These are phyloP conservation scores for Fusarium pininemorale DNA, from an alignment of 2,329 filamentous ascomycete genomes.

Conservation along the genomic window DNA sequence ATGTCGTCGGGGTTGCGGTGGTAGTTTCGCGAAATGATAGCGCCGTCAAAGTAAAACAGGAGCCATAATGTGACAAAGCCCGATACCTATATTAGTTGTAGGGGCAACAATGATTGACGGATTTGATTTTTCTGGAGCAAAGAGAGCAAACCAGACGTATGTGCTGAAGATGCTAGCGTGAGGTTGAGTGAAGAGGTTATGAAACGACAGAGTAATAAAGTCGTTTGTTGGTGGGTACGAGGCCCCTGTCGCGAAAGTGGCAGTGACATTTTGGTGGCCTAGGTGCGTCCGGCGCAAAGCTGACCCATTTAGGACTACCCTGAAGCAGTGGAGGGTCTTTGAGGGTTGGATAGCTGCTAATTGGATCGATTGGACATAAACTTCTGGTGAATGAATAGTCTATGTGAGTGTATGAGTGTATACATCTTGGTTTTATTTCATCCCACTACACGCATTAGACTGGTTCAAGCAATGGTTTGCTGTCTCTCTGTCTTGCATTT, in stretches of 20 bases:
- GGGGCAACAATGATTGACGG: not conserved
- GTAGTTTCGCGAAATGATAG: not conserved
- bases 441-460: not conserved
- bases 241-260: constrained; percentile 14
- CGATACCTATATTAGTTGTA: not conserved
- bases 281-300: not conserved
- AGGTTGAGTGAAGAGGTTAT: not conserved
- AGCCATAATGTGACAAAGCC: constrained; percentile 12
- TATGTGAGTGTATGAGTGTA: not conserved
- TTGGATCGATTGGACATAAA: not conserved
- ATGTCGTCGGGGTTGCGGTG: not conserved
- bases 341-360: not conserved
- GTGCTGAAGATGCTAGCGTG: not conserved
- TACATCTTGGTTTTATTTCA: not conserved
- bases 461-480: not conserved
- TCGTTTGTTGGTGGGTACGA: constrained; percentile 2
- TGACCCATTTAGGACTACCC: not conserved
- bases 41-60: constrained; percentile 7
- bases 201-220: constrained; percentile 1
- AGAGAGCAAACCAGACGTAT: not conserved
- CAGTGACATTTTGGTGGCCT: constrained; percentile 16
- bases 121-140: not conserved
- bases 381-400: not conserved
- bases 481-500: not conserved
- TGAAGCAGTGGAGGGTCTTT: not conserved